Evolutionary conservation across 1,139 yeast species (phyloP), one percentile per base, ranked within the genome.

Genomic region (Debaryomyces udenii): DNA sequence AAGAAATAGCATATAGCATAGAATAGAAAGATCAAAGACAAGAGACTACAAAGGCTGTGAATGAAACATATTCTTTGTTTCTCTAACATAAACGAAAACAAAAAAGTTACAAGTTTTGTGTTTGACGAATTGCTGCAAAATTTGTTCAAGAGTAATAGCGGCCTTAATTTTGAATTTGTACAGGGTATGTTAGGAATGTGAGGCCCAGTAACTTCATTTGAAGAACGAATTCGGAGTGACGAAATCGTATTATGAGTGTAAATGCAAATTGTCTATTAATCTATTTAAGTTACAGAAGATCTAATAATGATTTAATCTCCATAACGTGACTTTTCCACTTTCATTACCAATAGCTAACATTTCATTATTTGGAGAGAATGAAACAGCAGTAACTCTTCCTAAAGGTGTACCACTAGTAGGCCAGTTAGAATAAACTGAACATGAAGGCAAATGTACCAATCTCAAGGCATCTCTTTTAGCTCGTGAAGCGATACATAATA

Each of bases 381-480:
- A 78, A 3, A 81, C 84, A n/a, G 85, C 68, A 1, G 97, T 88
- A 31, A 94, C 96, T 51, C 84, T 82, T 18, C 99, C 99, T 50
- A 94, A 76, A 3, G 99, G 99, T 0, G 99, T 91, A 6, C 90
- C 93, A 43, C 93, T 83, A 2, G 98, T 93, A 15, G 99, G 99
- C 99, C 99, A 94, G 70, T 94, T 94, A 42, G 83, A 76, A 64
- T 83, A 94, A 3, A 88, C 96, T 9, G 88, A 79, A 46, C 93
- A 90, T 9, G 90, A 76, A 9, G 98, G 96, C 45, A 93, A 66
- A 57, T 94, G 99, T 10, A 90, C 93, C 50, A 94, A 62, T 55
- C 91, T 78, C 48, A 94, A 70, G 1, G 96, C 89, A 62, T 94
- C 98, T 56, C 86, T 81, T 66, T 85, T 82, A 4, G 86, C 93